phyloP scores from a whole-genome alignment of 2,329 filamentous ascomycete genomes.

The Dactylellina haptotyla region DNA sequence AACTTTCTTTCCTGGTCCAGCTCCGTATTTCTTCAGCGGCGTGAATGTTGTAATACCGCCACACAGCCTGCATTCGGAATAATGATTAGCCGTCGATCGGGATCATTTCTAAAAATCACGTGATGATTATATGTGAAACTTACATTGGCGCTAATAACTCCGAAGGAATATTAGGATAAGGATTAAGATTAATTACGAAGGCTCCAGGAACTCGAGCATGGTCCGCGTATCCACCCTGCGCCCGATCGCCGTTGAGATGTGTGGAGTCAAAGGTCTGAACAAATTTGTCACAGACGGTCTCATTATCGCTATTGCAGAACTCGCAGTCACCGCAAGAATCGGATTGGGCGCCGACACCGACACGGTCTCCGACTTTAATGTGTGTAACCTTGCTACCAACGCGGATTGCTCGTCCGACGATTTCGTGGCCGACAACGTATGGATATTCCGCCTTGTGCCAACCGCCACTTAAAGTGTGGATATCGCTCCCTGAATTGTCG shows the following conservation, averaged over 20 bases:
- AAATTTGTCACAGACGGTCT: conserved; percentile 59
- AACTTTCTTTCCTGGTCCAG: conserved; percentile 76
- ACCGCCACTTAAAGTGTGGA: conserved; percentile 60
- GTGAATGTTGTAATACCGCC: conserved; percentile 79
- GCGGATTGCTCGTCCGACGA: conserved; percentile 70
- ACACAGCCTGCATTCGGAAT: conserved; percentile 69
- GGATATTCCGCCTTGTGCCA: conserved; percentile 61
- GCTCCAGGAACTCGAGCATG: conserved; percentile 55
- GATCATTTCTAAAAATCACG: conserved; percentile 58
- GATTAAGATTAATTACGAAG: conserved; percentile 68
- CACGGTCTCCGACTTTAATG: conserved; percentile 72
- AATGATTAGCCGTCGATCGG: conserved; percentile 66
- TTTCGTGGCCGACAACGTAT: conserved; percentile 72
- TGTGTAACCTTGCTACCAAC: conserved; percentile 65
- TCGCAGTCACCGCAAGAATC: conserved; percentile 67
- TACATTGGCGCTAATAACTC: conserved; percentile 63
- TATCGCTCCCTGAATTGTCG: conserved; percentile 56
- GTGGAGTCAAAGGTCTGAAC: conserved; percentile 70
- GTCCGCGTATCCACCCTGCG: conserved; percentile 71
- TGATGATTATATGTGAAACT: background rate
- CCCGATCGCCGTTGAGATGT: conserved; percentile 70
- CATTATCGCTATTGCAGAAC: conserved; percentile 61
- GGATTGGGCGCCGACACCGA: conserved; percentile 72
- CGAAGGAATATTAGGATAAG: conserved; percentile 63
- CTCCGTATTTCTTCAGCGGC: conserved; percentile 73